Percentiles rank a stretch among this genome's conserved stretches.
Conservation (phyloP, 2,329 filamentous ascomycete species). For the Purpureocillium lavendulum region DNA sequence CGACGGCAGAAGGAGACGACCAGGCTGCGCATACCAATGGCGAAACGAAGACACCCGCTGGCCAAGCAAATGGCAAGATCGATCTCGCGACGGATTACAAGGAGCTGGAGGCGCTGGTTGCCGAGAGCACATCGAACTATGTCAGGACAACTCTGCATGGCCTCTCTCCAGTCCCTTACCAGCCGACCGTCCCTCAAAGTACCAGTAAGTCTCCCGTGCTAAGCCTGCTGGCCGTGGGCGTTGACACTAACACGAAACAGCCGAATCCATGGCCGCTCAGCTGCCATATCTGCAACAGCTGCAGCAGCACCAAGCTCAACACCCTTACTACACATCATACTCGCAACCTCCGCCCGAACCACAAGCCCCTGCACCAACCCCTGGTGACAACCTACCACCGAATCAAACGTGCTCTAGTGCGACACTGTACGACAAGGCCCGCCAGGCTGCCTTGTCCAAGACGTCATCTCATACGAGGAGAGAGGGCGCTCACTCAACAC, state of each 20-base stretch:
- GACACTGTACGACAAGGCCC: conserved; percentile 48
- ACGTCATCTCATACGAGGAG: conserved; percentile 45
- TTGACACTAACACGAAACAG: conserved; percentile 7
- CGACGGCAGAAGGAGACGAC: conserved; percentile 13
- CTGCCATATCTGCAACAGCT: conserved; percentile 26
- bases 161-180: conserved; percentile 32
- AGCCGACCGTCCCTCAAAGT: conserved; percentile 30
- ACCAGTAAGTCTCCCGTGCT: conserved; percentile 24
- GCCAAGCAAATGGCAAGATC: conserved; percentile 20
- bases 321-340: conserved; percentile 24
- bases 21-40: conserved; percentile 14
- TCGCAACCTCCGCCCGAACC: conserved; percentile 26
- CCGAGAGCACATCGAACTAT: conserved; percentile 35
- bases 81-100: conserved; percentile 30
- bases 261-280: conserved; percentile 26
- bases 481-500: conserved; percentile 51
- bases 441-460: conserved; percentile 50
- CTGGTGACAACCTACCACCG: conserved; percentile 38
- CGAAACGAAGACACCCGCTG: conserved; percentile 13
- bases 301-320: conserved; percentile 27
- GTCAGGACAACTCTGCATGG: conserved; percentile 34
- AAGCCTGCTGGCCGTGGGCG: neutral
- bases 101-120: conserved; percentile 33
- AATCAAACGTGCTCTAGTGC: conserved; percentile 48
- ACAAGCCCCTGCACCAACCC: conserved; percentile 16